Base-by-base conservation (phyloP, 2,329 filamentous ascomycete species). In the Ascocoryne sarcoides region DNA sequence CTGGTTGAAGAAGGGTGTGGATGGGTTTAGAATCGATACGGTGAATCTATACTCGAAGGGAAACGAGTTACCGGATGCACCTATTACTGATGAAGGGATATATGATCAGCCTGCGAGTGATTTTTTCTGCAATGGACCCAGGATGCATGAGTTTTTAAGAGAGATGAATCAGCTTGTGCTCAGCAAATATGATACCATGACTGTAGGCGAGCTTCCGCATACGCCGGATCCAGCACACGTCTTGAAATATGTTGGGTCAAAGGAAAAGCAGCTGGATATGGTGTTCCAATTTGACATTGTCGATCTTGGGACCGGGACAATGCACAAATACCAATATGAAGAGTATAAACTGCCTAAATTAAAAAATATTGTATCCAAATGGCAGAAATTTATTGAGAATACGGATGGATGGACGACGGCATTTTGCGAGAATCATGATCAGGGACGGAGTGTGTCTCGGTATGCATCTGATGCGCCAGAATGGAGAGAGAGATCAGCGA, bases 1-100 rank as follows among this genome's bases (percentile, higher is more conserved):
- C 58, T 92, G 85, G 85, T 71, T 90, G 0, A 67, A 84, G 35
- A 73, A 75, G 21, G 84, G 84, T 2, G 77, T 83, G 0, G 75
- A 81, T 32, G 82, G 82, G 3, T 86, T 85, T 64, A 73, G 82
- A 9, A 74, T 84, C 61, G 81, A 85, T 53, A 78, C 79, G 1
- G 80, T 84, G 61, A 84, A 84, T 59, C 71, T 82, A 60, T 81
- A 82, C 55, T 80, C 75, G 55, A 85, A 85, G 56, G 68, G 68
- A 0, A 67, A 69, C 4, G 63, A 62, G 1, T 75, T 77, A 42
- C 71, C 69, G 1, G 75, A 82, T 46, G 78, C 75, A 0, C 69
- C 74, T 0, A 58, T 77, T 32, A 59, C 66, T 3, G 64, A 75
- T 35, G 58, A 63, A 4, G 61, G 54, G 37, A 31, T 37, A 38